phyloP scores from a whole-genome alignment of 257 asterid species.

The Marsdenia floribunda region DNA sequence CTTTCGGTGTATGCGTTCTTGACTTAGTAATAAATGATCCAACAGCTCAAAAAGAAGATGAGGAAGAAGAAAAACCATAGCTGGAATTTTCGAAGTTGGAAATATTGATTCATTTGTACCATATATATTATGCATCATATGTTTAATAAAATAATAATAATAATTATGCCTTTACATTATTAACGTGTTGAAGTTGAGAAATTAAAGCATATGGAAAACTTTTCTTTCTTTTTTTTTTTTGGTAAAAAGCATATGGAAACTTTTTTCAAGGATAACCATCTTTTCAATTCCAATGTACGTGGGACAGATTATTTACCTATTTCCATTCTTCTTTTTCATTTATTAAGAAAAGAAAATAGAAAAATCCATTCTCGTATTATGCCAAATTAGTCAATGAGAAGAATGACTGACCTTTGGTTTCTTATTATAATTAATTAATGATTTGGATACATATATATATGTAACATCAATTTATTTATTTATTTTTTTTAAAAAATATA shows the following conservation, averaged over 20 bases:
- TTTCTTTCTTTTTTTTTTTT: no score
- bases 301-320: no score
- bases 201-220: not conserved
- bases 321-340: no score
- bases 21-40: not conserved
- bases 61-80: not conserved
- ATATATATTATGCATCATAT: not conserved
- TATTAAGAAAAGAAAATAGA: no score
- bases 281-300: not conserved
- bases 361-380: not conserved
- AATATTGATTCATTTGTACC: slow-evolving; percentile 5
- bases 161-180: not conserved
- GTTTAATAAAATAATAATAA: no score
- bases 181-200: not conserved
- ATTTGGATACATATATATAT: no score
- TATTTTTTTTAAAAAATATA: no score
- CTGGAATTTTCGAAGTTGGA: not conserved
- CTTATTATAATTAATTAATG: no score
- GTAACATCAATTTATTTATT: no score
- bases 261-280: not conserved
- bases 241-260: not conserved
- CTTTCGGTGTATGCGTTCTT: not conserved
- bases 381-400: slow-evolving; percentile 9
- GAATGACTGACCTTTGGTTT: no score
- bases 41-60: not conserved